Percentiles rank a stretch among this genome's conserved stretches.
Conservation (phyloP, 805 yeast species). For the Yueomyces sinensis region DNA sequence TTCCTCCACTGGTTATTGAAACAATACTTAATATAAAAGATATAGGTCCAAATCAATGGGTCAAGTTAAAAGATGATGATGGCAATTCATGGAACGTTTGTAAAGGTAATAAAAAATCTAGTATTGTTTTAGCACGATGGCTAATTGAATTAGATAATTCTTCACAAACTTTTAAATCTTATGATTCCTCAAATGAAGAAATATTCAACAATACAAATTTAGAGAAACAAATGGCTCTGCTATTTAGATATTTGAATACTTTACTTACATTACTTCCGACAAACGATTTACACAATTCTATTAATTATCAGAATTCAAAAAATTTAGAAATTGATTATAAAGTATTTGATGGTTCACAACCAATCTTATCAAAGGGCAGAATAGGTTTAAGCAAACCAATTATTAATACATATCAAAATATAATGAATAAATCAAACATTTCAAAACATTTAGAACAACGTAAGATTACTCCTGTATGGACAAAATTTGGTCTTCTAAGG, state of each 20-base stretch:
- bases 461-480: conserved; percentile 54
- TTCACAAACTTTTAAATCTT: conserved; percentile 23
- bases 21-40: conserved; percentile 58
- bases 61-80: conserved; percentile 43
- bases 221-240: conserved; percentile 60
- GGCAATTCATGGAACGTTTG: conserved; percentile 44
- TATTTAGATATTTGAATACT: conserved; percentile 64
- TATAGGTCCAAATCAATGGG: conserved; percentile 41
- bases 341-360: conserved; percentile 61
- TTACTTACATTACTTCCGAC: conserved; percentile 59
- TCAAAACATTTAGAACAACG: conserved; percentile 46
- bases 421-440: conserved; percentile 24
- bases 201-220: conserved; percentile 30
- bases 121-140: conserved; percentile 94
- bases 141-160: conserved; percentile 56
- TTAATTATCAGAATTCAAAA: conserved; percentile 16
- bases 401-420: conserved; percentile 26
- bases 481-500: conserved; percentile 61
- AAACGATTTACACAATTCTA: conserved; percentile 38
- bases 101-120: conserved; percentile 52
- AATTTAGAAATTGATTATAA: conserved; percentile 36
- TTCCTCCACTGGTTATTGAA: conserved; percentile 81
- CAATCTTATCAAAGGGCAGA: conserved; percentile 71
- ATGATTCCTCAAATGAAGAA: conserved; percentile 30
- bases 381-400: conserved; percentile 69